Conservation (phyloP, 257 asterid genomes). For the Jaltomata sinuosa region DNA sequence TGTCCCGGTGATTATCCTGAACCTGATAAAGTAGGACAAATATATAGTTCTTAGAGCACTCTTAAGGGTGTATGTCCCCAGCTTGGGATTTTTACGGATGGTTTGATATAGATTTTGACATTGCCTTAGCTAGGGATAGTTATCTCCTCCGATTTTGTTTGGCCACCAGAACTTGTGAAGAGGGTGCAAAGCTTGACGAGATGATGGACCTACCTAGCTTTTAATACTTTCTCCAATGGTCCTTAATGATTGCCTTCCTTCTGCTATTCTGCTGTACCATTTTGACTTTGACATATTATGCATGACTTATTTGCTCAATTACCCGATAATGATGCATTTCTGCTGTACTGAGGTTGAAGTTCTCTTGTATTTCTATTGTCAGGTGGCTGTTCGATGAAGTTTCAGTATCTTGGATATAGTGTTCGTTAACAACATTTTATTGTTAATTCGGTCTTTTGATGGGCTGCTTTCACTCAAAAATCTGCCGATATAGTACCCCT, state of each 20-base stretch:
- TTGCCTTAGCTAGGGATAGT: background rate
- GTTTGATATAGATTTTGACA: background rate
- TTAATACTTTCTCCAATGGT: background rate
- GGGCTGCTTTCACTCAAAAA: constrained; percentile 74
- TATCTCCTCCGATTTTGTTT: background rate
- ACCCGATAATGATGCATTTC: background rate
- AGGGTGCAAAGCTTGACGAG: background rate
- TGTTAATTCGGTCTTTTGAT: constrained; percentile 14
- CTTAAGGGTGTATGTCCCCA: background rate
- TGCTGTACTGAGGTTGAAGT: background rate
- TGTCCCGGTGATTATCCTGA: background rate
- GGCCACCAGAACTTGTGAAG: too few relatives aligned
- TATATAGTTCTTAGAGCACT: background rate
- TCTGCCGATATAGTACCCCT: constrained; percentile 20
- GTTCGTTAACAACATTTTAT: constrained; percentile 7
- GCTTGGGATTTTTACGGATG: background rate
- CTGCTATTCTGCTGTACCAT: background rate
- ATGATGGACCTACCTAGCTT: background rate
- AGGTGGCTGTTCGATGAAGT: constrained; percentile 2
- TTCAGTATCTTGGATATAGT: constrained; percentile 14
- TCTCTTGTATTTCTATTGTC: background rate
- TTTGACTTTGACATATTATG: background rate
- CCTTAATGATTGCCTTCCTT: background rate
- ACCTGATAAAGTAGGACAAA: background rate
- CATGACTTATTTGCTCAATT: background rate